phyloP scores from a whole-genome alignment of 2,329 filamentous ascomycete species.

The Arthrocladium fulminans region DNA sequence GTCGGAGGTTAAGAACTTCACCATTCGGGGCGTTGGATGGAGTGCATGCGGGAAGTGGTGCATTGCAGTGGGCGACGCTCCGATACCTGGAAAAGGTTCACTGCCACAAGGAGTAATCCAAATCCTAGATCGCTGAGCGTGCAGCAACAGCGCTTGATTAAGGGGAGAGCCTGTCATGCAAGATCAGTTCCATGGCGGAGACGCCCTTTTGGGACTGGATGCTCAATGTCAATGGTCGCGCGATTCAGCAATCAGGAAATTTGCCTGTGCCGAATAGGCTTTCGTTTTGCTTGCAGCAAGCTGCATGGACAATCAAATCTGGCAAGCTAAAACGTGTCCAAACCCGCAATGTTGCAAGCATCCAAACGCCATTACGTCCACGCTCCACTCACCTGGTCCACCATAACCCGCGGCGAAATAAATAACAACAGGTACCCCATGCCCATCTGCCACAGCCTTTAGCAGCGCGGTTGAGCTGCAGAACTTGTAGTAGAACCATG shows the following conservation, averaged over 20 bases:
- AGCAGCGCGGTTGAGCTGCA: too few species aligned
- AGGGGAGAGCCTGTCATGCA: too few species aligned
- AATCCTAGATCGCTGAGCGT: constrained; percentile 1
- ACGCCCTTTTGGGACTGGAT: too few species aligned
- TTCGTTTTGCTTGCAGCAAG: background rate
- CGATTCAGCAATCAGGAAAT: background rate
- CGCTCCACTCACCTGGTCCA: background rate
- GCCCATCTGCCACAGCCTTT: too few species aligned
- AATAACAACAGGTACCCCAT: background rate
- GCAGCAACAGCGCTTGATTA: background rate
- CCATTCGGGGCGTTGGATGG: constrained; percentile 18
- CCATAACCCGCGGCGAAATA: background rate
- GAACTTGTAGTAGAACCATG: background rate
- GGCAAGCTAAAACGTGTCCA: background rate
- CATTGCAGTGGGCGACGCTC: constrained; percentile 17
- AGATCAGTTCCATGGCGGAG: too few species aligned
- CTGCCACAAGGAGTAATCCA: constrained; percentile 1
- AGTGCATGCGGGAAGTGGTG: constrained; percentile 22
- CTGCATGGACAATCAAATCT: background rate
- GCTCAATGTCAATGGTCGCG: background rate
- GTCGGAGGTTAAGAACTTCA: constrained; percentile 11
- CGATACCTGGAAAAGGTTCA: background rate
- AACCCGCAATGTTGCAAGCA: background rate
- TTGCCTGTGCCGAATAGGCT: constrained; percentile 3
- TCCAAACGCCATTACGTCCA: background rate